Percentiles rank a stretch among this genome's conserved stretches.
Conservation (phyloP, 2,329 filamentous ascomycete genomes). For the Cadophora sp. region DNA sequence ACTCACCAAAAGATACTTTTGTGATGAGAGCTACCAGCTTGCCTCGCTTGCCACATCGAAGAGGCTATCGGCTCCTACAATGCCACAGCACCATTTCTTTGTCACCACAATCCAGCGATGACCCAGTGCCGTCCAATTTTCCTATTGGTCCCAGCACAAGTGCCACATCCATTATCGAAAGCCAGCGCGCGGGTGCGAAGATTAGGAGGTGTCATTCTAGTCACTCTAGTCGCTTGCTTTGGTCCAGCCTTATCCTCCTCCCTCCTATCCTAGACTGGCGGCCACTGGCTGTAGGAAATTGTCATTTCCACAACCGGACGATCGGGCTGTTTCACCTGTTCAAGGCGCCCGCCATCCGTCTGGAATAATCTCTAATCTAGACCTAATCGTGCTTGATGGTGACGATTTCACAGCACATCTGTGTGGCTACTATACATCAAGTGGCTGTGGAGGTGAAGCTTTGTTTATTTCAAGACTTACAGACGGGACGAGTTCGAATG, state of each 20-base stretch:
- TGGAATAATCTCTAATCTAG: background rate
- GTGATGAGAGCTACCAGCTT: background rate
- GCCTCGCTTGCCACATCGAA: background rate
- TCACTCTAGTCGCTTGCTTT: background rate
- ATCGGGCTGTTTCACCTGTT: slow-evolving; percentile 1
- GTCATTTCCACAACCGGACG: slow-evolving; percentile 9
- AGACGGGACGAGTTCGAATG: background rate
- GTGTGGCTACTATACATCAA: background rate
- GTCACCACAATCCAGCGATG: background rate
- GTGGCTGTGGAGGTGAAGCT: background rate
- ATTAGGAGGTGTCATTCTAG: slow-evolving; percentile 3
- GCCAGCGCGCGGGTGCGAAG: slow-evolving; percentile 1
- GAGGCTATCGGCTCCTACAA: background rate
- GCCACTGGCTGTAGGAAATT: background rate
- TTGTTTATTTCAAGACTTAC: background rate
- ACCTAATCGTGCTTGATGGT: background rate
- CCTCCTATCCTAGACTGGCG: background rate
- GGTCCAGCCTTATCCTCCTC: slow-evolving; percentile 4
- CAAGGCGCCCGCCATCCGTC: slow-evolving; percentile 5
- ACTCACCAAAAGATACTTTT: background rate
- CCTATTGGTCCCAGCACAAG: background rate
- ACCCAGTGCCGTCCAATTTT: background rate
- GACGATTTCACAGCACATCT: background rate
- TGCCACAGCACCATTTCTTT: background rate
- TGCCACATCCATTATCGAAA: background rate